Evolutionary conservation across 2,329 filamentous ascomycete genomes (phyloP), one percentile per base, ranked within the genome.

Genomic region (Ophiocordyceps robertsii): DNA sequence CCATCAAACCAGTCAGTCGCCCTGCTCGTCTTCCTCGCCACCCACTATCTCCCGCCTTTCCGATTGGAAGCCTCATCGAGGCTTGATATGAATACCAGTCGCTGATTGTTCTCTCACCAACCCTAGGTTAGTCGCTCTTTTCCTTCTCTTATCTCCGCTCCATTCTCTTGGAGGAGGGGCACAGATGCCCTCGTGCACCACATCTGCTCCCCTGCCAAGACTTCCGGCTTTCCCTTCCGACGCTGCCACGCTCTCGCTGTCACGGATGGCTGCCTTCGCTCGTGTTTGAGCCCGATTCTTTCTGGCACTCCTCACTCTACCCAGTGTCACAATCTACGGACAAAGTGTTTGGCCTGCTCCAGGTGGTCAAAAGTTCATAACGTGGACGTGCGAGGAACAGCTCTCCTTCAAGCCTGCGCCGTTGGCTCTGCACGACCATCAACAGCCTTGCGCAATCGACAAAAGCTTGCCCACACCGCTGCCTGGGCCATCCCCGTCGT

Each of bases 81-180:
- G 46, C 44, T 53, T 58, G 64, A 53, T 66, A 67, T 65, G 59
- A 48, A 56, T 66, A 66, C 53, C 50, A 44, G 44, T 59, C 56
- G 56, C 55, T 56, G 53, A 56, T 60, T 57, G 53, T 54, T 56
- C 43, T 51, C 46, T 49, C 50, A 46, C 49, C 49, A 43, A 48
- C 54, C 48, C 51, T 52, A 44, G 49, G 59, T 61, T 53, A 59
- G 56, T 57, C 42, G 44, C 43, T 51, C 45, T 42, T 17, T 14
- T 31, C 24, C 27, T 29, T 27, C 30, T 17, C 14, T 36, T n/a
- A 29, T 33, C 14, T 19, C 21, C 17, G 24, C 6, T 9, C 24
- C 24, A 7, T 9, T 27, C 24, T 27, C 24, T 27, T 27, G 24
- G 24, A 27, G 6, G 24, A 19, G 19, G 19, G 19, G 19, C 6